Conservation (phyloP, 1,284 basidiomycete species). For the Melampsora larici-populina region DNA sequence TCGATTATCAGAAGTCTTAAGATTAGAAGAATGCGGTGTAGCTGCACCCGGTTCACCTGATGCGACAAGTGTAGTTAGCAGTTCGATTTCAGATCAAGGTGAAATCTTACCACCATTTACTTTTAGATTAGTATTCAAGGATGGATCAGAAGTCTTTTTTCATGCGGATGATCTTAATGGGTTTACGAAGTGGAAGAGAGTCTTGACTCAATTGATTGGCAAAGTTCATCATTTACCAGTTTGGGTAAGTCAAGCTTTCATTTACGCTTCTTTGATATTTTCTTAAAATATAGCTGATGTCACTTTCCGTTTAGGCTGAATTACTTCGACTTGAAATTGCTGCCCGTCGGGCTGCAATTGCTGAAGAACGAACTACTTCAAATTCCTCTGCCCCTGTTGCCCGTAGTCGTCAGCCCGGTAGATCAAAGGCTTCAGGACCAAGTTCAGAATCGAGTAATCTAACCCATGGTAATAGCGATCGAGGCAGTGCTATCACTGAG, state of each 20-base stretch:
- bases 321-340: constrained; percentile 38
- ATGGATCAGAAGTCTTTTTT: constrained; percentile 40
- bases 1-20: constrained; percentile 30
- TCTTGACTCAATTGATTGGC: constrained; percentile 25
- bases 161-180: constrained; percentile 37
- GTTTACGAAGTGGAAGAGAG: constrained; percentile 39
- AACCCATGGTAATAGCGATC: neutral
- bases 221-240: constrained; percentile 41
- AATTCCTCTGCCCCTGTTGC: neutral
- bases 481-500: too few species aligned
- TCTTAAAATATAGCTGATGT: neutral
- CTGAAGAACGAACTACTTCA: neutral
- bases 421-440: neutral
- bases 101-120: constrained; percentile 41
- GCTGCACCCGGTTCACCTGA: neutral
- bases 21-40: constrained; percentile 26
- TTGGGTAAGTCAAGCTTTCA: constrained; percentile 30
- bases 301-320: constrained; percentile 22
- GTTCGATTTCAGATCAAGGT: constrained; percentile 33
- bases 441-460: neutral
- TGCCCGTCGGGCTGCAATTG: neutral
- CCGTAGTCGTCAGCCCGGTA: neutral
- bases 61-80: neutral
- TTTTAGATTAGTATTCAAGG: constrained; percentile 40
- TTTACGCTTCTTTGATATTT: neutral